Conservation (phyloP, 305 asterid species). For the Salvia sclarea region DNA sequence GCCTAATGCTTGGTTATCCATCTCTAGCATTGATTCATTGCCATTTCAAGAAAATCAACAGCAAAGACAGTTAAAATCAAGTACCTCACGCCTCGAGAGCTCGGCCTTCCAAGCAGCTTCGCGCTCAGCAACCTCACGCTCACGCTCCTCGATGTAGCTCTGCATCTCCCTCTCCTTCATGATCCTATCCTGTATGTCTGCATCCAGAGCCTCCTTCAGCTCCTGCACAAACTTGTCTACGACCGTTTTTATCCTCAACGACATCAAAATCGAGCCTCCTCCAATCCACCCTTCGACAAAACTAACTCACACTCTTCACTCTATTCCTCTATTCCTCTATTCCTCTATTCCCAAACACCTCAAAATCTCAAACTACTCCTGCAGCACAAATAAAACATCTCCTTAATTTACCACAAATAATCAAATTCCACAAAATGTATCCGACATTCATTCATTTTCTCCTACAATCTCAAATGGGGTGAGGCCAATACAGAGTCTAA, state of each 20-base stretch:
- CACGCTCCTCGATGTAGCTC: slow-evolving; percentile 95
- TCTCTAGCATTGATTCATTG: no score
- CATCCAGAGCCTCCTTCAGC: slow-evolving; percentile 93
- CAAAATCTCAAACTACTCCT: no score
- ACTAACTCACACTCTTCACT: slow-evolving; percentile 3
- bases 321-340: no score
- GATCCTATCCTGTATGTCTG: slow-evolving; percentile 90
- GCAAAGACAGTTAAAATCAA: background rate
- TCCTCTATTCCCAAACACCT: background rate
- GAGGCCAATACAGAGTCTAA: background rate
- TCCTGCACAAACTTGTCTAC: slow-evolving; percentile 95
- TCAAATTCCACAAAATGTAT: background rate
- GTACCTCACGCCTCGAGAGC: slow-evolving; percentile 98
- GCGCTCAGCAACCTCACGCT: slow-evolving; percentile 97
- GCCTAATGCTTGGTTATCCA: no score
- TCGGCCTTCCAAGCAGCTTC: slow-evolving; percentile 99
- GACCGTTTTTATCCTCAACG: slow-evolving; percentile 88
- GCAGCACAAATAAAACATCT: slow-evolving; percentile 27
- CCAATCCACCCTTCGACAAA: no score
- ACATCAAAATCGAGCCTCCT: slow-evolving; percentile 45
- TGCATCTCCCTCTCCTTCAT: slow-evolving; percentile 99
- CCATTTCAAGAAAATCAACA: slow-evolving; percentile 17
- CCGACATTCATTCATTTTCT: no score
- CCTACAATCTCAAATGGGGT: background rate
- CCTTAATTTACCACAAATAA: background rate